These are phyloP conservation scores for Kazachstania africana DNA, from an alignment of 805 yeast genomes.

Conservation along the genomic window DNA sequence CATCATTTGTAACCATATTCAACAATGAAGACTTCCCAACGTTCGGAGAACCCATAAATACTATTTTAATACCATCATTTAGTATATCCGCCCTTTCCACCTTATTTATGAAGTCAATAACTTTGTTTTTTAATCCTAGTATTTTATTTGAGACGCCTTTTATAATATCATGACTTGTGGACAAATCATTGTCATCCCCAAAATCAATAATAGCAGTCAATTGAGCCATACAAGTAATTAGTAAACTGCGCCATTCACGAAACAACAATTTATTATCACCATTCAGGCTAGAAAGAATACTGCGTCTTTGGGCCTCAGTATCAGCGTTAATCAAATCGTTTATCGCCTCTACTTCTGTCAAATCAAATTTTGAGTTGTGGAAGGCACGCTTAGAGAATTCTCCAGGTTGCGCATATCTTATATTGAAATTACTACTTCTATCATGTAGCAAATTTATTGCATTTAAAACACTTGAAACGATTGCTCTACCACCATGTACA, in stretches of 20 bases:
- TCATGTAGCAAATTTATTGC: constrained; percentile 48
- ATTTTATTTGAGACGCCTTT: constrained; percentile 37
- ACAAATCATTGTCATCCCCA: constrained; percentile 85
- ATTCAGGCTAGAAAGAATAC: constrained; percentile 61
- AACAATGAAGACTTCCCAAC: constrained; percentile 90
- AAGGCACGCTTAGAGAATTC: constrained; percentile 87
- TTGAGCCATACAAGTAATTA: constrained; percentile 58
- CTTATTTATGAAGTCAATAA: constrained; percentile 31
- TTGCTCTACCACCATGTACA: constrained; percentile 88
- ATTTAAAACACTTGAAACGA: constrained; percentile 52
- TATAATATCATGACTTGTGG: constrained; percentile 46
- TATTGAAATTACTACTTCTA: constrained; percentile 27
- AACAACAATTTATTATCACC: constrained; percentile 54
- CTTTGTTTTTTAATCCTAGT: constrained; percentile 31
- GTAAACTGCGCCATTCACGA: constrained; percentile 50
- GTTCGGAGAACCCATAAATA: constrained; percentile 83
- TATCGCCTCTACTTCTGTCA: constrained; percentile 86
- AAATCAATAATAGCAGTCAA: constrained; percentile 87
- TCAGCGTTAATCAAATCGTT: constrained; percentile 86
- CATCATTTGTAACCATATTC: constrained; percentile 63
- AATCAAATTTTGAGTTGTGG: constrained; percentile 68
- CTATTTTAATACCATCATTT: constrained; percentile 58
- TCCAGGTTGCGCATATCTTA: constrained; percentile 84
- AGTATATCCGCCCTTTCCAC: constrained; percentile 51
- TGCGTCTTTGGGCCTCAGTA: constrained; percentile 74